These are phyloP conservation scores for Limonomyces culmigenus DNA, from an alignment of 1,284 basidiomycete genomes.

Conservation along the genomic window DNA sequence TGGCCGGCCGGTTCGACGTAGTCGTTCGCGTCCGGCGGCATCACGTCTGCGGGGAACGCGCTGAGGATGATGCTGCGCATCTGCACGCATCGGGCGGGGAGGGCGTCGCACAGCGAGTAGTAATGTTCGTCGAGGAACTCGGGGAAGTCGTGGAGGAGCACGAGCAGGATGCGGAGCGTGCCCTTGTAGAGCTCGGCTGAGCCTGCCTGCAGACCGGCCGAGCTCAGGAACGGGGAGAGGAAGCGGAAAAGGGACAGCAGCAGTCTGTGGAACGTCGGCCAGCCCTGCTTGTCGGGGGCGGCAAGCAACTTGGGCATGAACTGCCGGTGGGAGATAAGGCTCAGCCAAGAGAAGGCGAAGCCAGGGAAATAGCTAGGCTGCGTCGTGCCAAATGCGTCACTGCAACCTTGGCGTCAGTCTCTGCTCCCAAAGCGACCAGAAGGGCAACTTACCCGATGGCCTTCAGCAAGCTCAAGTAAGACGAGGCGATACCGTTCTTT, in stretches of 20 bases:
- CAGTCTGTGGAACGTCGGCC: constrained; percentile 92
- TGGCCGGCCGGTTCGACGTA: constrained; percentile 66
- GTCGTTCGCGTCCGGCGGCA: constrained; percentile 78
- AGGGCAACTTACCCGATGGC: constrained; percentile 54
- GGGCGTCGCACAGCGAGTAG: constrained; percentile 85
- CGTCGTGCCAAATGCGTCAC: constrained; percentile 90
- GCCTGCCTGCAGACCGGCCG: constrained; percentile 64
- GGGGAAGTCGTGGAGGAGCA: constrained; percentile 96
- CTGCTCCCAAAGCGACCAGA: not conserved
- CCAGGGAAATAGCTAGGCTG: constrained; percentile 96
- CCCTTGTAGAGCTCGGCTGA: constrained; percentile 88
- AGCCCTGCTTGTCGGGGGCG: constrained; percentile 49
- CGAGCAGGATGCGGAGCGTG: constrained; percentile 80
- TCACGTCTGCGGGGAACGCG: constrained; percentile 81
- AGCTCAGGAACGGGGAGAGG: constrained; percentile 80
- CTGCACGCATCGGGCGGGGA: constrained; percentile 89
- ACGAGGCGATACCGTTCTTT: constrained; percentile 62
- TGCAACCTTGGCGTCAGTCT: constrained; percentile 16
- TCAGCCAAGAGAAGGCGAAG: constrained; percentile 98
- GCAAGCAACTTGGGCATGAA: constrained; percentile 95
- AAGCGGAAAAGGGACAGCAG: constrained; percentile 90
- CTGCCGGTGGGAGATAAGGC: constrained; percentile 85
- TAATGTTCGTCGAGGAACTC: constrained; percentile 97
- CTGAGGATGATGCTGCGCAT: constrained; percentile 93
- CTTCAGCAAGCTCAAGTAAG: constrained; percentile 81